Evolutionary conservation across 129 eudicot genomes (phyloP).

Genomic region (Arctium minus): DNA sequence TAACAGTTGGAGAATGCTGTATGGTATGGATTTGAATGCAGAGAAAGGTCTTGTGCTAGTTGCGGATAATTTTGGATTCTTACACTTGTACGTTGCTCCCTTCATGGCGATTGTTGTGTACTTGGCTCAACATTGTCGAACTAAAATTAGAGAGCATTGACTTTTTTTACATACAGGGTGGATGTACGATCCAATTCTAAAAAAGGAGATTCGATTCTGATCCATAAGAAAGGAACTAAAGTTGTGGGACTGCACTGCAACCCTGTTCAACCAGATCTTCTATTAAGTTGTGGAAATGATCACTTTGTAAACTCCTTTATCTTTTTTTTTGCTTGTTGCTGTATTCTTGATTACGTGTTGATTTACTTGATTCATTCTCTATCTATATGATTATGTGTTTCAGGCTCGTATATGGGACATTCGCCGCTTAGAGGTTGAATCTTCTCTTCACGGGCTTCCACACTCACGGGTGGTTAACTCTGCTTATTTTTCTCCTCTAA

Average conservation of each 20-base stretch:
- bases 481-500: slow-evolving; percentile 86
- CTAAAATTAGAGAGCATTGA: neutral
- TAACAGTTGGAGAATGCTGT: slow-evolving; percentile 89
- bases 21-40: slow-evolving; percentile 81
- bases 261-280: slow-evolving; percentile 96
- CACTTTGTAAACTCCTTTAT: slow-evolving; percentile 68
- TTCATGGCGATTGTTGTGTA: neutral
- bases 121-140: neutral
- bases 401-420: slow-evolving; percentile 99
- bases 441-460: slow-evolving; percentile 62
- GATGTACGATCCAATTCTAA: slow-evolving; percentile 62
- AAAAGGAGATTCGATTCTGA: slow-evolving; percentile 57
- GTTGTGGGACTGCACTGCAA: slow-evolving; percentile 89
- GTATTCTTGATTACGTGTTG: neutral
- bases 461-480: slow-evolving; percentile 97
- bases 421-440: slow-evolving; percentile 65
- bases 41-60: slow-evolving; percentile 79
- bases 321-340: neutral
- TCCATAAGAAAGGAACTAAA: slow-evolving; percentile 92
- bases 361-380: neutral
- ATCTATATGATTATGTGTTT: neutral
- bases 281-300: slow-evolving; percentile 93
- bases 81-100: slow-evolving; percentile 52
- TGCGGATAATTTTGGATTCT: slow-evolving; percentile 85
- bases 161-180: slow-evolving; percentile 34